Conservation (phyloP, 371 early-diverging fungal genomes). For the Mucor piriformis region DNA sequence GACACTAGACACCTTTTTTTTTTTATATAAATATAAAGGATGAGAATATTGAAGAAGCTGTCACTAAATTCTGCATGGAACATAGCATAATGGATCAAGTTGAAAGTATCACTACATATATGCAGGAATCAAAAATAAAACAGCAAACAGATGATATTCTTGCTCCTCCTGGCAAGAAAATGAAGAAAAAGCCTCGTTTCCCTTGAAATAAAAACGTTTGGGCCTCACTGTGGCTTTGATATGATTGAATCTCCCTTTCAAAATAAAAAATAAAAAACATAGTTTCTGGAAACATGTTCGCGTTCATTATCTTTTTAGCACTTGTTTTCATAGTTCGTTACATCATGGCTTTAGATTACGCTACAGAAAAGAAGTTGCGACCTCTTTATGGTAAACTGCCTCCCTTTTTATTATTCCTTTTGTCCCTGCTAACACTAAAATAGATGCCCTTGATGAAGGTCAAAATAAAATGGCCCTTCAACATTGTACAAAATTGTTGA, state of each 20-base stretch:
- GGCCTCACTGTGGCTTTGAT: too few species aligned
- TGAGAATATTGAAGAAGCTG: not conserved
- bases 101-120: too few species aligned
- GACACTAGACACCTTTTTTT: not conserved
- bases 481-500: conserved; percentile 70
- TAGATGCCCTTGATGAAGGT: conserved; percentile 78
- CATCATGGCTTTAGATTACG: conserved; percentile 29
- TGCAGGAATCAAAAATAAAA: too few species aligned
- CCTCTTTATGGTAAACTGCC: conserved; percentile 53
- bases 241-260: not conserved
- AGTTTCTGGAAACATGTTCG: not conserved
- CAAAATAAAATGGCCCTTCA: conserved; percentile 72
- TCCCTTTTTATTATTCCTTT: not conserved
- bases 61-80: not conserved
- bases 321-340: not conserved
- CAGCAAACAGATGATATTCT: too few species aligned
- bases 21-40: too few species aligned
- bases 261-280: not conserved
- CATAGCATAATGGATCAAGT: not conserved
- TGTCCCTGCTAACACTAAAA: too few species aligned
- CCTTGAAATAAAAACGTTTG: too few species aligned
- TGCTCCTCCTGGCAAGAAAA: too few species aligned
- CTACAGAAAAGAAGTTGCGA: conserved; percentile 48
- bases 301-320: not conserved
- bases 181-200: too few species aligned